Base-by-base conservation (phyloP, 106 monocot genomes). In the Cymbidium sinense region DNA sequence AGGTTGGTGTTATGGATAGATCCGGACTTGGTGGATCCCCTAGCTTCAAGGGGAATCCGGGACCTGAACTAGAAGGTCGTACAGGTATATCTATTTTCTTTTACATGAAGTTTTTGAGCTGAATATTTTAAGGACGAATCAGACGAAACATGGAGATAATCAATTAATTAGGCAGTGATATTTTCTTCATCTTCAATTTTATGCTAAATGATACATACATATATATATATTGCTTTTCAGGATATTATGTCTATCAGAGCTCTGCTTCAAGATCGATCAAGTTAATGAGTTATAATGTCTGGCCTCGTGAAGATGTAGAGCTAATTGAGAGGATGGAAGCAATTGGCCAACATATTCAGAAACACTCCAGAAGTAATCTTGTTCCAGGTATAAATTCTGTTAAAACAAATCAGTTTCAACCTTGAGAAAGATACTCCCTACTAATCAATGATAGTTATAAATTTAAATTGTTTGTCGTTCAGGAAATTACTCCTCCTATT, bases 401-500 rank as follows among this genome's bases (percentile, higher is more conserved):
- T 36, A 5, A 36, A 36, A 2, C 36, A 36, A 70, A 13, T 7
- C 12, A 21, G 13, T 39, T 64, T 39, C 7, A 58, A 20, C 13
- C 30, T 52, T 20, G 52, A 58, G 17, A 77, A 15, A 61, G 21
- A 18, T 13, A 31, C 77, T 3, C 5, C 15, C 15, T 37, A 18
- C n/a, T 33, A 21, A 36, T 4, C 51, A 28, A 25, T 19, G 12
- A 58, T 20, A 36, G 36, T 36, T 36, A 36, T 36, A 5, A 36
- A 36, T 34, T 64, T 2, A 31, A 21, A n/a, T 28, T 37, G 23
- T 69, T 77, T 5, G 5, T 21, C 13, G 78, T 70, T 36, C 76
- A 90, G 90, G 90, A 90, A 74, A 85, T 90, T 10, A 85, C 87
- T 21, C 83, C 82, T 18, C 35, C 33, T 27, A 87, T 83, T 36